Evolutionary conservation across 2,329 filamentous ascomycete species (phyloP), one percentile per base, ranked within the genome.

Genomic region (Sclerotinia minor): DNA sequence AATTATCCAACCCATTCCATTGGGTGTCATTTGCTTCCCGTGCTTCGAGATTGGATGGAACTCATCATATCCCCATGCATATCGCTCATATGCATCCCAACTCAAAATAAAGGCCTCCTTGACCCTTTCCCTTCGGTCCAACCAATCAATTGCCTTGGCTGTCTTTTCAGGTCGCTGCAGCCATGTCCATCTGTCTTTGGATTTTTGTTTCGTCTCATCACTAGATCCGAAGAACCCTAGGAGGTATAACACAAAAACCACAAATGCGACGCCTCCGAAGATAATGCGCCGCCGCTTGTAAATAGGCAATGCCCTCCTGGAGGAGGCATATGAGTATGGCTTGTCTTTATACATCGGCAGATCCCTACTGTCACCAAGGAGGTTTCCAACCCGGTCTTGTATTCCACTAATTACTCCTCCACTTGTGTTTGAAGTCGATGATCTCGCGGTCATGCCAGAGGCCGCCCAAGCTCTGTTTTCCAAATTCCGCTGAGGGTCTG

Each of bases 291-390:
- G 92, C 74, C 85, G 85, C 78, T 84, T 85, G 81, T 87, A 89
- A 73, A 86, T 79, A 45, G 86, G 83, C 64, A 83, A 83, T 70
- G 83, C 82, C 74, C 86, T 85, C 73, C 85, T 83, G 69, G 86
- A 86, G 45, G 83, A 81, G 54, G 85, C 83, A 74, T 91, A 89
- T 63, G 84, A 84, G 77, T 92, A 95, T n/a, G 95, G 95, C 79
- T 99, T 99, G 81, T 99, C 95, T 80, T 99, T 99, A 82, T 99
- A 99, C 91, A 98, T 94, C 57, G 95, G 95, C 71, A 99, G 81
- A 68, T 87, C 82, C 78, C 45, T 80, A 75, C 78, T 79, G 32
- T 80, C 85, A 49, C 88, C 86, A 70, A 94, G 88, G 69, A 93
- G 84, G 68, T 83, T 83, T 63, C 85, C 85, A 47, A 92, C 82